Percentiles rank a stretch among this genome's conserved stretches.
Evolutionary conservation across 768 basidiomycete genomes (phyloP).

Genomic region (Kondoa malvinella): DNA sequence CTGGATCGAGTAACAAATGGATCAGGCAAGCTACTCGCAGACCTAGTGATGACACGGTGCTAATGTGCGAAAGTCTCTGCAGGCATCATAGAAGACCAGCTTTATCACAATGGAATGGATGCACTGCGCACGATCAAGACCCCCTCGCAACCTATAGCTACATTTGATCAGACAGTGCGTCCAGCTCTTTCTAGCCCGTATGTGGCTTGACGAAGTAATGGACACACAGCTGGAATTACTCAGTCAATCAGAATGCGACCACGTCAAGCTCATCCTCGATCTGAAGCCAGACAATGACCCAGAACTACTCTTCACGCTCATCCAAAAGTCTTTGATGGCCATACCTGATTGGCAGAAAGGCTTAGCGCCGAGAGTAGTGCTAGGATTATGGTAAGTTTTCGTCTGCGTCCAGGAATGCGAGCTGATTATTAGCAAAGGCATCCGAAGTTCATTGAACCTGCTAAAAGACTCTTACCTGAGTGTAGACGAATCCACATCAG

Average conservation of each 20-base stretch:
- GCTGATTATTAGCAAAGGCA: conserved; percentile 75
- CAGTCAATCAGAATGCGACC: background rate
- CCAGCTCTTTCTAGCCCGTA: background rate
- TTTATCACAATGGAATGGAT: conserved; percentile 57
- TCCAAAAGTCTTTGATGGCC: conserved; percentile 47
- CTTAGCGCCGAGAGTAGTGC: conserved; percentile 61
- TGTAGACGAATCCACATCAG: conserved; percentile 76
- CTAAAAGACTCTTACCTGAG: conserved; percentile 59
- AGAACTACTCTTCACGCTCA: conserved; percentile 59
- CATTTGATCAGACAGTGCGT: conserved; percentile 60
- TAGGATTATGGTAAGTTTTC: conserved; percentile 65
- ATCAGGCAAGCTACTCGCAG: background rate
- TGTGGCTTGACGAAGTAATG: background rate
- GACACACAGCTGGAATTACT: background rate
- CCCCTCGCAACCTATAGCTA: conserved; percentile 71
- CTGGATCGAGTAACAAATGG: conserved; percentile 41
- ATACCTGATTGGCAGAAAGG: conserved; percentile 54
- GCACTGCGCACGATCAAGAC: conserved; percentile 47
- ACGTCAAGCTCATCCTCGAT: conserved; percentile 44
- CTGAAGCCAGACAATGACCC: conserved; percentile 89
- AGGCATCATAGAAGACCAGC: conserved; percentile 48
- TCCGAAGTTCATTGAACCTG: conserved; percentile 65
- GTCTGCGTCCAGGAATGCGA: conserved; percentile 46
- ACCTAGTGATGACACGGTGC: background rate
- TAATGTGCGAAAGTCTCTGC: conserved; percentile 65